These are phyloP conservation scores for Candida morakotiae DNA, from an alignment of 805 yeast genomes.

Conservation along the genomic window DNA sequence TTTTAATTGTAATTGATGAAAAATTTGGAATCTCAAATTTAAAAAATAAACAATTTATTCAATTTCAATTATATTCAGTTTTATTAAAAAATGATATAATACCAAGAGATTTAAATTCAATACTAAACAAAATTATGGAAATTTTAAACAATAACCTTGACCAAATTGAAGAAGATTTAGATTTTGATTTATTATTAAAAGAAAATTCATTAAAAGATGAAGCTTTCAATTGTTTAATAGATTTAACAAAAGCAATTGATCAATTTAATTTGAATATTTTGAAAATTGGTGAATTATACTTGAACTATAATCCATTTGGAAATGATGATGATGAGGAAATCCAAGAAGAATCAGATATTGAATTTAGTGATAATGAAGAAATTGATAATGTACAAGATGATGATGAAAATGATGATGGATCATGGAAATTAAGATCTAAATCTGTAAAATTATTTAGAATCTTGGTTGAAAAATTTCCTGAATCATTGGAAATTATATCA, in stretches of 20 bases:
- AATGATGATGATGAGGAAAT: slow-evolving; percentile 25
- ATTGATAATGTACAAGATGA: slow-evolving; percentile 28
- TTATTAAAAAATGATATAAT: slow-evolving; percentile 11
- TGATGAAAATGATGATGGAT: slow-evolving; percentile 41
- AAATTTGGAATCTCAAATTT: neutral
- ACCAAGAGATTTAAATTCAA: slow-evolving; percentile 6
- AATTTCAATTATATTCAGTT: slow-evolving; percentile 13
- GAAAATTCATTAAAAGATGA: slow-evolving; percentile 50
- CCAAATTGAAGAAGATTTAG: slow-evolving; percentile 28
- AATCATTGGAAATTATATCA: slow-evolving; percentile 8
- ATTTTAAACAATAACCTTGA: slow-evolving; percentile 15
- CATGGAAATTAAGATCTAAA: slow-evolving; percentile 60
- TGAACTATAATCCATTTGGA: slow-evolving; percentile 29
- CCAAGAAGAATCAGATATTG: slow-evolving; percentile 35
- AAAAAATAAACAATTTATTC: slow-evolving; percentile 5
- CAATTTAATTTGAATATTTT: slow-evolving; percentile 8
- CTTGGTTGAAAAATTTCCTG: slow-evolving; percentile 32
- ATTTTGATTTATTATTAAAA: slow-evolving; percentile 39
- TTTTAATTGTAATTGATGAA: neutral
- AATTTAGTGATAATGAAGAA: slow-evolving; percentile 44
- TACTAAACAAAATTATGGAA: slow-evolving; percentile 16
- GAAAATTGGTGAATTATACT: slow-evolving; percentile 17
- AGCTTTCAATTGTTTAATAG: slow-evolving; percentile 40
- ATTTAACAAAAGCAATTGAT: slow-evolving; percentile 15
- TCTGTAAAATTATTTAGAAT: slow-evolving; percentile 40